Percentiles rank a stretch among this genome's conserved stretches.
Conservation (phyloP, 805 yeast species). For the Cyberlindnera saturnus region DNA sequence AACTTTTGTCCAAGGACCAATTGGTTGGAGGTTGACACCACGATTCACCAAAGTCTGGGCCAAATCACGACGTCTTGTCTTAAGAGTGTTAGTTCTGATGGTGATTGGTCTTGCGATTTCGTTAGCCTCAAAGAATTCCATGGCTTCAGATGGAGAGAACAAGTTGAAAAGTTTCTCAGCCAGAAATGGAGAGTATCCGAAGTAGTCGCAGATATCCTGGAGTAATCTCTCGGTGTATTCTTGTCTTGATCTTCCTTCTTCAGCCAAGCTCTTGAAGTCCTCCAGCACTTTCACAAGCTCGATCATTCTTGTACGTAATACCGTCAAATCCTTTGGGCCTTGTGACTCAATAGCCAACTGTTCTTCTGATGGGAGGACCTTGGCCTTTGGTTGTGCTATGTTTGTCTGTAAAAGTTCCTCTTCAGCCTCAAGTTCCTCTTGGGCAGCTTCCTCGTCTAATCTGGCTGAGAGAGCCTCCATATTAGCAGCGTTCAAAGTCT, state of each 20-base stretch:
- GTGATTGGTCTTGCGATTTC: slow-evolving; percentile 96
- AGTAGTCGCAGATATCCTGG: slow-evolving; percentile 84
- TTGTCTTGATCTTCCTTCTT: slow-evolving; percentile 80
- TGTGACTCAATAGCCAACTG: slow-evolving; percentile 44
- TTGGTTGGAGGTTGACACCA: slow-evolving; percentile 96
- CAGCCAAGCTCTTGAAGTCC: slow-evolving; percentile 75
- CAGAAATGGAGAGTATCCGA: slow-evolving; percentile 85
- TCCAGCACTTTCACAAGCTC: slow-evolving; percentile 93
- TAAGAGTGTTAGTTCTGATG: slow-evolving; percentile 94
- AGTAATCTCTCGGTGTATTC: slow-evolving; percentile 76
- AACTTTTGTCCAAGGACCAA: slow-evolving; percentile 97
- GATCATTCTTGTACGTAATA: slow-evolving; percentile 88
- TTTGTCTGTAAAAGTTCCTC: slow-evolving; percentile 55
- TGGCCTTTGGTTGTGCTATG: slow-evolving; percentile 64
- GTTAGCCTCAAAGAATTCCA: slow-evolving; percentile 97
- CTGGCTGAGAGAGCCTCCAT: slow-evolving; percentile 73
- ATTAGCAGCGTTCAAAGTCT: slow-evolving; percentile 74
- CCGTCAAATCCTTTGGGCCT: slow-evolving; percentile 68
- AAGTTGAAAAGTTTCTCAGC: slow-evolving; percentile 92
- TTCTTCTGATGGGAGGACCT: slow-evolving; percentile 66
- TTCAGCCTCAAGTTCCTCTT: slow-evolving; percentile 58
- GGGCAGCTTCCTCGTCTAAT: slow-evolving; percentile 54
- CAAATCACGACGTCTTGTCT: slow-evolving; percentile 90
- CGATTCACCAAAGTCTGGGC: slow-evolving; percentile 93
- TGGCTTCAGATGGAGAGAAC: slow-evolving; percentile 92